A percentile compares a stretch with the other conserved stretches of the same genome.
Conservation (phyloP, 495 filamentous ascomycete species). For the Amphirosellinia nigrospora region DNA sequence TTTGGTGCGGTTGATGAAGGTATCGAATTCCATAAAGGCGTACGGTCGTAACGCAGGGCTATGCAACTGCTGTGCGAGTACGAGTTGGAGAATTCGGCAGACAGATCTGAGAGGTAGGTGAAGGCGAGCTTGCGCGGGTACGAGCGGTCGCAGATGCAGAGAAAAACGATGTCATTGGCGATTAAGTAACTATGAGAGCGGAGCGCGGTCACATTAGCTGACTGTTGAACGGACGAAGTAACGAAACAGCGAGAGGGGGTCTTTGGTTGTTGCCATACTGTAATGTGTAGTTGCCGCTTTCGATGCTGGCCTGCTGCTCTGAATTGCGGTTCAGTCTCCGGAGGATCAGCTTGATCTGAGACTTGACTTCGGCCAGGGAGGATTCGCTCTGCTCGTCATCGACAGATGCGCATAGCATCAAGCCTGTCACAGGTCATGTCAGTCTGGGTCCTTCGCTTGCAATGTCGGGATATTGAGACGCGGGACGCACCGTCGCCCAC, state of each 20-base stretch:
- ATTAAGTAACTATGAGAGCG: constrained; percentile 75
- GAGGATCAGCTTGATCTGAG: constrained; percentile 87
- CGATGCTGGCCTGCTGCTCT: constrained; percentile 90
- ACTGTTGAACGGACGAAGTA: not conserved
- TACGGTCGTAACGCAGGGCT: constrained; percentile 82
- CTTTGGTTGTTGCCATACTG: constrained; percentile 63
- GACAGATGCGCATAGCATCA: constrained; percentile 93
- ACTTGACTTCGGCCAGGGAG: constrained; percentile 85
- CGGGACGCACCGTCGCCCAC: constrained; percentile 74
- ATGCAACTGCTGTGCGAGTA: constrained; percentile 77
- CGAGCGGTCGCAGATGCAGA: constrained; percentile 88
- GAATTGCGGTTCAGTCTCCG: constrained; percentile 84
- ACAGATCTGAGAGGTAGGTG: constrained; percentile 94
- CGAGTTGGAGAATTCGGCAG: constrained; percentile 86
- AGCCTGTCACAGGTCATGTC: constrained; percentile 61
- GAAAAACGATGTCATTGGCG: constrained; percentile 79
- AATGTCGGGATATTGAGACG: not conserved
- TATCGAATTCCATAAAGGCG: constrained; percentile 97
- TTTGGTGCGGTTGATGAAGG: constrained; percentile 92
- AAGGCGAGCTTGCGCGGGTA: constrained; percentile 99
- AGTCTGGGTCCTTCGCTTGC: not conserved
- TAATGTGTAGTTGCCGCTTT: constrained; percentile 79
- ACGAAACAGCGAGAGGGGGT: not conserved
- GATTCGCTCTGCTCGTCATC: constrained; percentile 83
- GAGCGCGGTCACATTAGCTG: not conserved